phyloP scores from a whole-genome alignment of 202 grass and related monocot species.

The Elaeis oleifera region DNA sequence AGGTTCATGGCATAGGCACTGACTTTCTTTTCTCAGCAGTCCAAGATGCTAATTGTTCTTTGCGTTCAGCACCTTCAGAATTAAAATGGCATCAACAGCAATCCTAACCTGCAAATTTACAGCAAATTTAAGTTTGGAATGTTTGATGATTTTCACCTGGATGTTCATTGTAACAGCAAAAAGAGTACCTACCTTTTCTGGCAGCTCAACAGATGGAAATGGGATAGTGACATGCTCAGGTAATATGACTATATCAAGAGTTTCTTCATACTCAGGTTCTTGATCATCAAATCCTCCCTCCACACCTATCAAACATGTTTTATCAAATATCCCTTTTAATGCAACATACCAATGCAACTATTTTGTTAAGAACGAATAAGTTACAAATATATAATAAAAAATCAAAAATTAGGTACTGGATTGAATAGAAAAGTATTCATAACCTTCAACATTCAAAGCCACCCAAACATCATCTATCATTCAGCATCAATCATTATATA shows the following conservation, averaged over 20 bases:
- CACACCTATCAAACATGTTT: conserved; percentile 48
- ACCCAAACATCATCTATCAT: too few species aligned
- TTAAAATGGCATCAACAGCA: conserved; percentile 74
- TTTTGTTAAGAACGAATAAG: too few species aligned
- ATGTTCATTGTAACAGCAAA: background rate
- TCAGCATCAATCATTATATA: too few species aligned
- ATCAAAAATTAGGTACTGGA: too few species aligned
- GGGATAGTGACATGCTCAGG: conserved; percentile 71
- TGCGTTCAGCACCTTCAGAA: conserved; percentile 73
- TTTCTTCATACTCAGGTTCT: conserved; percentile 73
- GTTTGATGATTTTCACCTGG: too few species aligned
- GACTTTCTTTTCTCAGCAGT: conserved; percentile 77
- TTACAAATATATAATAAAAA: too few species aligned
- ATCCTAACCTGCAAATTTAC: conserved; percentile 61
- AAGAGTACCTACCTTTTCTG: conserved; percentile 62
- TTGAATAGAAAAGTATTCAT: too few species aligned
- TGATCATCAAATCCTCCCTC: conserved; percentile 90
- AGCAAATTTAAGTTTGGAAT: too few species aligned
- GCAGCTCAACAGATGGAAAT: conserved; percentile 91
- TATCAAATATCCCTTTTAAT: background rate
- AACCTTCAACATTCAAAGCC: too few species aligned
- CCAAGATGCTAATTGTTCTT: conserved; percentile 86
- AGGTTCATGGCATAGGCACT: conserved; percentile 71
- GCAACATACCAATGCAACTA: too few species aligned
- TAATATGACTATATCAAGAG: conserved; percentile 63